Base-by-base conservation (phyloP, 192 early-diverging fungal genomes). In the Coemansia javaensis region DNA sequence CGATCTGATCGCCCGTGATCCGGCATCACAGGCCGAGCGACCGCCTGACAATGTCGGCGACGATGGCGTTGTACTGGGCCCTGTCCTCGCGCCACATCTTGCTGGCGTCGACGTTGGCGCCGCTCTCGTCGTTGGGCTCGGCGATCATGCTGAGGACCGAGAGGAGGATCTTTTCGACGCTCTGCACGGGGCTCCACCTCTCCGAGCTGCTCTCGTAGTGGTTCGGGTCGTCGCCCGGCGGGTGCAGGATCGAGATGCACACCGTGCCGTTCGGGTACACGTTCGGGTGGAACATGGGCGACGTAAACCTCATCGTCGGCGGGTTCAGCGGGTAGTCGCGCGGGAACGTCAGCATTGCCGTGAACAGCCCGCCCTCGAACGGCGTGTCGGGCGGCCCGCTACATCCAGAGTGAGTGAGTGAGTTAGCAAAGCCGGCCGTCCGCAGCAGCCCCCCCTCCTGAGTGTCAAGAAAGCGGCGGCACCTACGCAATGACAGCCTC, bases 91-190 rank as follows among this genome's bases (percentile, higher is more conserved):
- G 72, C 88, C 89, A 97, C 80, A 99, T 87, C 80, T 97, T 97
- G 77, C 90, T 90, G 31, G 94, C 94, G 75, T 99, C 96, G 40
- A 99, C 88, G 47, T 94, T 94, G n/a, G 96, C 96, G 17, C 90
- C 88, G 78, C 90, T 93, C 59, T 99, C 96, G 63, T 94, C 93
- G 54, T 99, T 99, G 11, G 96, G 96, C 68, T 99, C 96, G 16
- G 94, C 90, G 44, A 97, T 67, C 94, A 97, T 97, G 66, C 86
- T 89, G 7, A 97, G 81, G 1, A 99, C 96, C 2, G 85, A 89
- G 34, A 99, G 60, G 47, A 99, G 58, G 44, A 99, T 97, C 78
- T 99, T 99, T 54, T 99, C 96, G 3, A 99, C 92, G 66, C 87
- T 90, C 71, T 99, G 96, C 25, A 99, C 96, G 18, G 96, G 96